Conservation (phyloP, 768 basidiomycete genomes). For the Sutorius australiensis region DNA sequence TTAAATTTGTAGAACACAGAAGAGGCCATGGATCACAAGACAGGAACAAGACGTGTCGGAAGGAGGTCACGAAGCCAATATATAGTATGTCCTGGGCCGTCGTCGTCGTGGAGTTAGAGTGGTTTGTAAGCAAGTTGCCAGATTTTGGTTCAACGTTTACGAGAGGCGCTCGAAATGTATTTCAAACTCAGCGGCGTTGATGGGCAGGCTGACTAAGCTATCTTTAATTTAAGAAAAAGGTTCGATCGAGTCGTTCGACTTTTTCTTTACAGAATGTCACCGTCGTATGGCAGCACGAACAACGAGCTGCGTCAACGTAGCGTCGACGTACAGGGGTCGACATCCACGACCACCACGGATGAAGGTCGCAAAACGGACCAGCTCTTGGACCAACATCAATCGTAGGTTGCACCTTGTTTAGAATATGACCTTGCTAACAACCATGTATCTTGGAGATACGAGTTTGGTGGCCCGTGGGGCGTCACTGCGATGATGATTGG, state of each 20-base stretch:
- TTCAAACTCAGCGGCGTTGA: conserved; percentile 5
- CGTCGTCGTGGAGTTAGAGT: conserved; percentile 15
- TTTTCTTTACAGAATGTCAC: conserved; percentile 21
- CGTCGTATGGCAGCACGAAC: conserved; percentile 24
- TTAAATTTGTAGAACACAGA: conserved; percentile 99
- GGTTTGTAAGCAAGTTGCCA: conserved; percentile 7
- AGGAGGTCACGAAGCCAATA: conserved; percentile 9
- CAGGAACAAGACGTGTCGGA: conserved; percentile 9
- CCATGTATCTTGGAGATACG: conserved; percentile 54
- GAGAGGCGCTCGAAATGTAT: conserved; percentile 22
- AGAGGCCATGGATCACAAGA: conserved; percentile 60
- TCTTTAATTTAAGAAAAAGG: conserved; percentile 5
- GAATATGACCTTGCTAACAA: conserved; percentile 3
- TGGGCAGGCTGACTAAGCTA: conserved; percentile 17
- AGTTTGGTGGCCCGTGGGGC: conserved; percentile 94
- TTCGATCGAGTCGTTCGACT: conserved; percentile 9
- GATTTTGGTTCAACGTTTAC: background rate
- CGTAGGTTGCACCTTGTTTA: conserved; percentile 35
- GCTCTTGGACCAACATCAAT: conserved; percentile 65
- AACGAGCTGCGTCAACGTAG: conserved; percentile 31
- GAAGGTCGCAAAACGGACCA: conserved; percentile 73
- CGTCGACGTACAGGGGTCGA: conserved; percentile 16
- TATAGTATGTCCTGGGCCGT: conserved; percentile 23
- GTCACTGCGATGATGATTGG: conserved; percentile 90
- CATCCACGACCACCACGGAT: conserved; percentile 45